These are phyloP conservation scores for Naematelia aurantialba DNA, from an alignment of 768 basidiomycete species.

Conservation along the genomic window DNA sequence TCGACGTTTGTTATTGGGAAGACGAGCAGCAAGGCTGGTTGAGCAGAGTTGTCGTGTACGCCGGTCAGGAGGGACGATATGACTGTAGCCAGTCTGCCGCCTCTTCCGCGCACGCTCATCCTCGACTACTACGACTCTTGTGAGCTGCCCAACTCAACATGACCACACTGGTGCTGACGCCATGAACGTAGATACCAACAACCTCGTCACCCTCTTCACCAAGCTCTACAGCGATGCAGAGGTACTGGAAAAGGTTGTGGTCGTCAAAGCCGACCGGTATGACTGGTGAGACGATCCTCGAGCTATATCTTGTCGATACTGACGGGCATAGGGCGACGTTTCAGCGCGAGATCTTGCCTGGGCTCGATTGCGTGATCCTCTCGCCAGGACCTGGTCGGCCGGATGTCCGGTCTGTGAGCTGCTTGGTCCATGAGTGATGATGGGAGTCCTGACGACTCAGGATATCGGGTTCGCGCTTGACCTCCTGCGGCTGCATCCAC, in stretches of 20 bases:
- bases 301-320: neutral
- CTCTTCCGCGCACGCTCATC: conserved; percentile 47
- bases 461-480: conserved; percentile 47
- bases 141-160: conserved; percentile 8
- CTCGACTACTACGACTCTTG: conserved; percentile 51
- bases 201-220: conserved; percentile 50
- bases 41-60: too few relatives aligned
- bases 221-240: conserved; percentile 40
- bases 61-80: neutral
- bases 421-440: neutral
- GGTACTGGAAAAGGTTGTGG: conserved; percentile 43
- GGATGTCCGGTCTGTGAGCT: conserved; percentile 38
- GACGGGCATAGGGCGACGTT: conserved; percentile 33
- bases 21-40: too few relatives aligned
- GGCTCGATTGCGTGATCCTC: conserved; percentile 50
- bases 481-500: conserved; percentile 31
- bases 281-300: conserved; percentile 28
- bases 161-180: neutral
- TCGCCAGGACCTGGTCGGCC: conserved; percentile 51
- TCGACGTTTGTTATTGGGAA: too few relatives aligned
- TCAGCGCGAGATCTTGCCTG: conserved; percentile 30
- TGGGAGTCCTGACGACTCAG: conserved; percentile 10
- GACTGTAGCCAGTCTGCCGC: conserved; percentile 1
- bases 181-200: conserved; percentile 43
- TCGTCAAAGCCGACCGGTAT: conserved; percentile 46